Evolutionary conservation across 495 filamentous ascomycete species (phyloP).

Genomic region (Podospora didyma): DNA sequence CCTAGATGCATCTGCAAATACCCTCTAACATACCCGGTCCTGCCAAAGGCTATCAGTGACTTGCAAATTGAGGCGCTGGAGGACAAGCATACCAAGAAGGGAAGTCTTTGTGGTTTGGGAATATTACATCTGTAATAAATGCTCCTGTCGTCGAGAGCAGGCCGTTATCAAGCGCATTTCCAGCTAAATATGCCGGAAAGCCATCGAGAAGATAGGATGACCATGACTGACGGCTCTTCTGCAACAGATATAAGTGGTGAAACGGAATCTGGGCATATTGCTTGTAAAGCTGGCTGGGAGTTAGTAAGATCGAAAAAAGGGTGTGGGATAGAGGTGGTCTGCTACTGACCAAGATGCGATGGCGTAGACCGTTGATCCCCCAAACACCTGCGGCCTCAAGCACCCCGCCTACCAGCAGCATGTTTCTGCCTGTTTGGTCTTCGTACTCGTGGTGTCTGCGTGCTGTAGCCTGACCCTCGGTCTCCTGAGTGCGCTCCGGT

Average conservation of each 20-base stretch:
- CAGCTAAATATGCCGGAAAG: conserved; percentile 23
- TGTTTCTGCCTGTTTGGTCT: conserved; percentile 32
- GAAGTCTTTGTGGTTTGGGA: neutral
- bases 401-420: conserved; percentile 33
- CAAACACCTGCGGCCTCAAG: conserved; percentile 43
- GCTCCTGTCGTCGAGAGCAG: neutral
- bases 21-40: conserved; percentile 20
- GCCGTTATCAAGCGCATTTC: neutral
- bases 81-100: neutral
- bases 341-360: conserved; percentile 43
- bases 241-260: conserved; percentile 27
- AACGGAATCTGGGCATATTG: conserved; percentile 38
- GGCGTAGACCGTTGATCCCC: conserved; percentile 49
- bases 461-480: conserved; percentile 20
- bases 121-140: neutral
- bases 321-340: neutral
- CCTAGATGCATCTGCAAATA: conserved; percentile 44
- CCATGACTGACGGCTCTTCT: conserved; percentile 26
- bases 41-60: conserved; percentile 9
- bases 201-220: conserved; percentile 24
- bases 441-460: conserved; percentile 35
- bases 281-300: conserved; percentile 41
- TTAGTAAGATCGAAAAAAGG: neutral
- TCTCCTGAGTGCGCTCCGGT: conserved; percentile 32
- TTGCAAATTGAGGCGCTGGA: neutral